phyloP scores from a whole-genome alignment of 371 early-diverging fungal species.

The Encephalitozoon hellem region DNA sequence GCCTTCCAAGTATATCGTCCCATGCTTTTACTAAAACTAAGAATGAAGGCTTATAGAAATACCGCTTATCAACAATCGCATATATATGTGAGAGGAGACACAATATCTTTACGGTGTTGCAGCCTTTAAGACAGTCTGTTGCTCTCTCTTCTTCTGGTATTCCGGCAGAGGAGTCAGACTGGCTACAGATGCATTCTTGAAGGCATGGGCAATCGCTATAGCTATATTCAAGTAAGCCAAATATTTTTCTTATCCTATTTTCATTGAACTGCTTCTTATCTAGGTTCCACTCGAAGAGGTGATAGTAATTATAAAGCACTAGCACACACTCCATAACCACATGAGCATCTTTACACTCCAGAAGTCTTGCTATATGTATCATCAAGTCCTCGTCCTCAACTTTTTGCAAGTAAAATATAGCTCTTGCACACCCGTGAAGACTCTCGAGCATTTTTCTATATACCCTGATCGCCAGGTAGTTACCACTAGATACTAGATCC shows the following conservation, averaged over 20 bases:
- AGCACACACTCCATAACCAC: slow-evolving; percentile 5
- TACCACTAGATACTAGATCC: background rate
- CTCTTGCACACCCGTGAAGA: background rate
- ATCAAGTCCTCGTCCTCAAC: background rate
- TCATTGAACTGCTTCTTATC: slow-evolving; percentile 13
- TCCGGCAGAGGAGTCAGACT: background rate
- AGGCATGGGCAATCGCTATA: slow-evolving; percentile 19
- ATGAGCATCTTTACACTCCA: background rate
- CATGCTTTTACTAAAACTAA: slow-evolving; percentile 12
- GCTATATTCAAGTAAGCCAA: slow-evolving; percentile 36
- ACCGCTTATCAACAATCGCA: background rate
- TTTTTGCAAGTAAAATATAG: background rate
- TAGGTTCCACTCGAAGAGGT: background rate
- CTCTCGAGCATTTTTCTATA: background rate
- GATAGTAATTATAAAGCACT: background rate
- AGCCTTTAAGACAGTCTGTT: background rate
- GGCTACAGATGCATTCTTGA: background rate
- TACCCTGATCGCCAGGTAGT: background rate
- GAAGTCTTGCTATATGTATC: background rate
- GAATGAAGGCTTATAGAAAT: slow-evolving; percentile 43
- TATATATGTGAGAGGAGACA: slow-evolving; percentile 23
- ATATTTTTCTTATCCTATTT: slow-evolving; percentile 26
- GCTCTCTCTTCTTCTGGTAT: background rate
- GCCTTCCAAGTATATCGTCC: background rate
- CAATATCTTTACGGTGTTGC: slow-evolving; percentile 8